Evolutionary conservation across 2,329 filamentous ascomycete genomes (phyloP), one percentile per base, ranked within the genome.

Genomic region (Xylaria sp.): DNA sequence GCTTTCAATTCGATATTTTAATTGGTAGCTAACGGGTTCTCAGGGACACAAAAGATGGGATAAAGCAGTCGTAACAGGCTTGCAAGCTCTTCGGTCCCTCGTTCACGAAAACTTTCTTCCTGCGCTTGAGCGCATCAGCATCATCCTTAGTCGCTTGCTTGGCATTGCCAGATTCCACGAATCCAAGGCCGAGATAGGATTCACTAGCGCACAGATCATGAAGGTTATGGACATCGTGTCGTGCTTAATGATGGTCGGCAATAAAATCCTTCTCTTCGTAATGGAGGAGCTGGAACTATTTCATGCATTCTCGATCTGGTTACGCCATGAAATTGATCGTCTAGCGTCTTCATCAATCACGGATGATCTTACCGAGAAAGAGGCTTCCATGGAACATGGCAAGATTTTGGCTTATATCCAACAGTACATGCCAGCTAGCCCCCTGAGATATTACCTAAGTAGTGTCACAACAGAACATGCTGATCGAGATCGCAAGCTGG

Each of bases 31-130:
- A 64, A 47, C 51, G 14, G 30, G 65, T 74, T 0, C 19, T 21
- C 59, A 96, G 91, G 94, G 94, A 0, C 93, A 97, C 75, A 98
- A 97, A 80, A 86, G 96, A 57, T 99, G 96, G 96, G 94, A 98
- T 71, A 97, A 95, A 76, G 91, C 92, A 5, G 92, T 97, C 1
- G 86, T 88, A 1, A 88, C 89, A 3, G 93, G 94, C 0, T 90
- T 98, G 21, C 90, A 93, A 68, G 91, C 89, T 62, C 85, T 98
- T 9, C 88, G 93, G 58, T 87, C 88, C 61, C 85, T 98, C 12
- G 85, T 94, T 0, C 94, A 97, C 76, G 91, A 97, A 76, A 94
- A 97, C 78, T 89, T 98, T 60, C 85, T 98, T 2, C 96, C 96
- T 0, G 93, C 93, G 0, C 84, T 98, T 1, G 94, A 98, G 74